phyloP scores from a whole-genome alignment of 495 filamentous ascomycete genomes.

The Talaromyces borbonicus region DNA sequence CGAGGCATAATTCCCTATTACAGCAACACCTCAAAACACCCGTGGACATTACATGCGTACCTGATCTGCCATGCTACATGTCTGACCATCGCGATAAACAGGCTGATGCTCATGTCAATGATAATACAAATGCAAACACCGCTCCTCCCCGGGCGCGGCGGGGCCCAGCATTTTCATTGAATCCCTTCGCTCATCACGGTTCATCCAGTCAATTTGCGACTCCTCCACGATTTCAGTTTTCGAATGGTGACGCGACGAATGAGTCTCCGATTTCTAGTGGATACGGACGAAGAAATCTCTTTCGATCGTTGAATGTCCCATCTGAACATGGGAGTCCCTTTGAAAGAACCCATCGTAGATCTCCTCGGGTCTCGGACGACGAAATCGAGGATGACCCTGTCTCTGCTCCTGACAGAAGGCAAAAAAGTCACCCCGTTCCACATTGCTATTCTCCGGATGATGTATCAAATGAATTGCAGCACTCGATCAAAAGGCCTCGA shows the following conservation, averaged over 20 bases:
- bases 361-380: neutral
- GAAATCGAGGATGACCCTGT: slow-evolving; percentile 3
- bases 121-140: too few species aligned
- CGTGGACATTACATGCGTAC: too few species aligned
- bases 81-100: neutral
- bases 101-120: too few species aligned
- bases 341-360: neutral
- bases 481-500: neutral
- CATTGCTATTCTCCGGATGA: neutral
- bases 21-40: too few species aligned
- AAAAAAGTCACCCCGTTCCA: neutral
- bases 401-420: too few species aligned
- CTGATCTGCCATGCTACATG: too few species aligned
- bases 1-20: too few species aligned
- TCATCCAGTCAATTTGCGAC: slow-evolving; percentile 26
- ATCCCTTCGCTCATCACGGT: slow-evolving; percentile 8
- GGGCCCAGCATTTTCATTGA: slow-evolving; percentile 13
- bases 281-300: neutral
- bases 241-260: neutral
- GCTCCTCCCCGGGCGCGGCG: neutral
- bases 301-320: neutral
- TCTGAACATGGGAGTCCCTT: neutral
- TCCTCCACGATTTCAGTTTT: slow-evolving; percentile 30
- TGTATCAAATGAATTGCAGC: neutral
- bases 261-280: neutral